Conservation (phyloP, 768 basidiomycete species). For the Cyathus striatus region DNA sequence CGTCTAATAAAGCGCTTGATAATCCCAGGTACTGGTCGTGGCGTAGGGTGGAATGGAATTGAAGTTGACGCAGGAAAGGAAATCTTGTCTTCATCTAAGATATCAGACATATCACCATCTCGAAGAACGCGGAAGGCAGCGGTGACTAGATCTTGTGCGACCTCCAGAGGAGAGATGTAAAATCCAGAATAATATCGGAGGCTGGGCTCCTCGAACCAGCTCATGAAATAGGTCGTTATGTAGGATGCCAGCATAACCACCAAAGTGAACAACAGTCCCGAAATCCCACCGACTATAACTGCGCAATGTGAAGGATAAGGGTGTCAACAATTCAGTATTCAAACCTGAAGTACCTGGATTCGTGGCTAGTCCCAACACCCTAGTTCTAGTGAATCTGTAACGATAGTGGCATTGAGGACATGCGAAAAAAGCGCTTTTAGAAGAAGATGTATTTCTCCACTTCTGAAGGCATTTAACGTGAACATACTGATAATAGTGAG, state of each 20-base stretch:
- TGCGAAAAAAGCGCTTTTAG: slow-evolving; percentile 67
- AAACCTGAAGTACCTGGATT: slow-evolving; percentile 52
- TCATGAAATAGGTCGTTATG: slow-evolving; percentile 63
- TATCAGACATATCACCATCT: slow-evolving; percentile 43
- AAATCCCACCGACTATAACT: slow-evolving; percentile 64
- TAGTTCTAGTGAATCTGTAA: slow-evolving; percentile 73
- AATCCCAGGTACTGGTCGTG: slow-evolving; percentile 34
- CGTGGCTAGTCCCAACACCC: slow-evolving; percentile 66
- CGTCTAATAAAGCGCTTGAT: slow-evolving; percentile 56
- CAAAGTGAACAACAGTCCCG: slow-evolving; percentile 55
- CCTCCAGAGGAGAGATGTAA: slow-evolving; percentile 49
- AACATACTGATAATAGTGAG: slow-evolving; percentile 47
- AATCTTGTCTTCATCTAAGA: slow-evolving; percentile 5
- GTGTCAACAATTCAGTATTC: slow-evolving; percentile 7
- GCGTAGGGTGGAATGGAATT: slow-evolving; percentile 9
- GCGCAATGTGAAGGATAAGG: slow-evolving; percentile 6
- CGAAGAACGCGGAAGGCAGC: slow-evolving; percentile 58
- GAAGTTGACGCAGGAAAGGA: background rate
- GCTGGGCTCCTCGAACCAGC: slow-evolving; percentile 51
- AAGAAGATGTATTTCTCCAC: slow-evolving; percentile 64
- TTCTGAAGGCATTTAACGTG: slow-evolving; percentile 74
- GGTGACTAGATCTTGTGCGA: slow-evolving; percentile 55
- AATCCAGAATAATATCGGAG: slow-evolving; percentile 34
- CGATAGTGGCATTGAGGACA: slow-evolving; percentile 79
- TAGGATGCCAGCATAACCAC: slow-evolving; percentile 68